phyloP scores from a whole-genome alignment of 352 stramenopile genomes.

The Phytophthora pinifolia region DNA sequence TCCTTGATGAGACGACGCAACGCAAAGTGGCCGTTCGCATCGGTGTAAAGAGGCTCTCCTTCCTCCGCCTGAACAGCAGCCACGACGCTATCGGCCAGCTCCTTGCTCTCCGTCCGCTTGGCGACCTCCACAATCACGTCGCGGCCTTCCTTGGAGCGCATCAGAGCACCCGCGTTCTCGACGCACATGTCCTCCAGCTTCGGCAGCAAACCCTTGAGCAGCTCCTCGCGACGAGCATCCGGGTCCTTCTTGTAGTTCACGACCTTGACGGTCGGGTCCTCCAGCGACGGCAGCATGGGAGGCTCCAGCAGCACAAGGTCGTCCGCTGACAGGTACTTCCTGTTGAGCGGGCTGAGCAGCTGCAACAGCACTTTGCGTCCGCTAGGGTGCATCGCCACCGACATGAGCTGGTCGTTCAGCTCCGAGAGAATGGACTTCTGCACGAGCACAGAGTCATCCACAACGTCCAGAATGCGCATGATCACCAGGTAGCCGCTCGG shows the following conservation, averaged over 20 bases:
- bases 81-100: constrained; percentile 51
- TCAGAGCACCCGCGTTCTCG: constrained; percentile 55
- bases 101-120: constrained; percentile 55
- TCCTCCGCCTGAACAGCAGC: constrained; percentile 46
- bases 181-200: constrained; percentile 83
- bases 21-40: constrained; percentile 72
- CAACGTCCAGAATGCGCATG: constrained; percentile 86
- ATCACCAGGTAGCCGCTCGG: constrained; percentile 90
- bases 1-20: constrained; percentile 83
- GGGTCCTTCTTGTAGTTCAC: constrained; percentile 92
- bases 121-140: constrained; percentile 83
- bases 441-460: constrained; percentile 90
- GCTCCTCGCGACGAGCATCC: constrained; percentile 65
- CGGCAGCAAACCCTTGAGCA: constrained; percentile 74
- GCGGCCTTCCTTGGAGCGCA: constrained; percentile 81
- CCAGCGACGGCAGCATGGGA: constrained; percentile 67
- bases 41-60: constrained; percentile 62
- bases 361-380: constrained; percentile 83
- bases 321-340: constrained; percentile 81
- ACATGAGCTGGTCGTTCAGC: constrained; percentile 73
- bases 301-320: constrained; percentile 72
- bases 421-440: constrained; percentile 89
- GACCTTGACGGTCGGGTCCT: constrained; percentile 55
- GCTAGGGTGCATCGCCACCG: constrained; percentile 68
- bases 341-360: constrained; percentile 76